These are phyloP conservation scores for Ogataea degrootiae DNA, from an alignment of 805 yeast species.

Conservation along the genomic window DNA sequence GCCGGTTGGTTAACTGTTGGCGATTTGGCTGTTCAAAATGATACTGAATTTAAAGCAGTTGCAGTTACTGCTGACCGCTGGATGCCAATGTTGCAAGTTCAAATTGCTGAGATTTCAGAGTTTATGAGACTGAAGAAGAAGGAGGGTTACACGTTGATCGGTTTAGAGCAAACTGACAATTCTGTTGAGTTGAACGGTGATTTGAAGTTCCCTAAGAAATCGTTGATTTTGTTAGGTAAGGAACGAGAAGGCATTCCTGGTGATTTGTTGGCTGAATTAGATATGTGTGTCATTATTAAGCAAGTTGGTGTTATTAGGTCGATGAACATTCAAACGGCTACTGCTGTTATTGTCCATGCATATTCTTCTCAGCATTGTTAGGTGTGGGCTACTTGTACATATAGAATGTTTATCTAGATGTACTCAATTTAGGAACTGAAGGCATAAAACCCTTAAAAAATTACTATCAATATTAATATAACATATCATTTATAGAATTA, in stretches of 20 bases:
- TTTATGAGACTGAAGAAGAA: conserved; percentile 57
- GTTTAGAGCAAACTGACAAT: conserved; percentile 89
- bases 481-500: not conserved
- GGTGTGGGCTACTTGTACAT: not conserved
- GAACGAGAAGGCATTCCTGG: conserved; percentile 94
- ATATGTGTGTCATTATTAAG: conserved; percentile 83
- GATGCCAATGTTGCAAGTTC: conserved; percentile 90
- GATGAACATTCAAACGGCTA: conserved; percentile 95
- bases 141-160: conserved; percentile 83
- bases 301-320: conserved; percentile 91
- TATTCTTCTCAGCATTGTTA: conserved; percentile 67
- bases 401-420: not conserved
- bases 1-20: conserved; percentile 77
- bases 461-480: not conserved
- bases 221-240: conserved; percentile 73
- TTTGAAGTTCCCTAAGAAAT: conserved; percentile 71
- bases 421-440: no score
- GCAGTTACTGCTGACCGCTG: conserved; percentile 93
- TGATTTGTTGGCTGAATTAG: conserved; percentile 72
- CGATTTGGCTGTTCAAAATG: conserved; percentile 57
- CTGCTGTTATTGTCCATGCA: conserved; percentile 91
- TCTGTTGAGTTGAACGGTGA: conserved; percentile 65
- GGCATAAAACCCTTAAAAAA: no score
- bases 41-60: conserved; percentile 74
- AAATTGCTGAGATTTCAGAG: conserved; percentile 44